Evolutionary conservation across 257 asterid genomes (phyloP), one percentile per base, ranked within the genome.

Genomic region (Solanum habrochaites): DNA sequence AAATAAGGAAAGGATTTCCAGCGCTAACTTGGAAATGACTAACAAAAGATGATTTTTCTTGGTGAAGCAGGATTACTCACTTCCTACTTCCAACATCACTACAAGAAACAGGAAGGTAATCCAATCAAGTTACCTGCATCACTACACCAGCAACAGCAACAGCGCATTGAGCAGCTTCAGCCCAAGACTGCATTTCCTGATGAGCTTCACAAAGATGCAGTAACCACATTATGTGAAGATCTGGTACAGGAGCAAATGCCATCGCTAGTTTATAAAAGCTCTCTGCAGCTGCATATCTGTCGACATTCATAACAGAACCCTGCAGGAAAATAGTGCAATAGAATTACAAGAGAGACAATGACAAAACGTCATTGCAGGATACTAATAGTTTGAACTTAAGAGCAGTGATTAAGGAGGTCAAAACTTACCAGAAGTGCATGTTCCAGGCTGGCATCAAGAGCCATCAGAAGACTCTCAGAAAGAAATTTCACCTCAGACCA

Each of bases 101-200:
- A 49, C 69, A 69, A 72, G 75, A 83, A 87, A 85, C 27, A 47
- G 52, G 49, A 87, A 83, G 66, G 56, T 35, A 77, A 49, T 2
- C 45, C 29, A 81, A 70, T 86, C 56, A 83, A 43, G 49, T 45
- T 67, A 95, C 99, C 97, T 95, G 99, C 98, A 96, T 97, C 88
- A 97, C 98, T 60, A 97, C 99, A 70, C 99, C 99, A 87, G 99
- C 99, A 88, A 97, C 99, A 91, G 98, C 99, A 83, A 96, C 99
- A 87, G 99, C 99, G 90, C 99, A 97, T 90, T 97, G 94, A 14
- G 99, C 99, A 86, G 99, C 99, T 93, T 97, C 99, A 91, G 99
- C 99, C 99, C 99, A 97, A 83, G 99, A 97, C 89, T 96, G 99
- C 99, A 97, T 97, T 92, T 97, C 99, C 91, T 97, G 99, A 94